Percentiles rank a stretch among this genome's conserved stretches.
These are phyloP conservation scores for Claviceps monticola DNA, from an alignment of 2,329 filamentous ascomycete genomes.

Conservation along the genomic window DNA sequence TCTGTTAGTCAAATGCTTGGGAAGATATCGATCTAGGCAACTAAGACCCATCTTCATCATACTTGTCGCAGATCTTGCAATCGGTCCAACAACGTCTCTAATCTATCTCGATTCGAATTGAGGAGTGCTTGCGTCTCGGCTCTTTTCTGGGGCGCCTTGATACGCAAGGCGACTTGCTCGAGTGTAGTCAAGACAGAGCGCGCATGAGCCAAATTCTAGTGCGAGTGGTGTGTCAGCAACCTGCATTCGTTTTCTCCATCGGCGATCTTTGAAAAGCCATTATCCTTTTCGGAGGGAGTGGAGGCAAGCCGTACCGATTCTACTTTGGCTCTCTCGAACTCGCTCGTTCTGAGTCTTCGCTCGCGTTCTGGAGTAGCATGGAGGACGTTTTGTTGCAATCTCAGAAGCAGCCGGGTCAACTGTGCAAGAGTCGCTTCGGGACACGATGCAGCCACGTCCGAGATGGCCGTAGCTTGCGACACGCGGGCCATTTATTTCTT, in stretches of 20 bases:
- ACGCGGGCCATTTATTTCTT: not conserved
- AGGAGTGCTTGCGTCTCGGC: conserved; percentile 50
- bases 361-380: conserved; percentile 46
- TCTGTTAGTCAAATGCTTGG: conserved; percentile 6
- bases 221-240: not conserved
- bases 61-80: conserved; percentile 56
- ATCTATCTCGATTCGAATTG: conserved; percentile 46
- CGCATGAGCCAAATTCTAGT: conserved; percentile 58
- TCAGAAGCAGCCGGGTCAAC: conserved; percentile 49
- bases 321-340: conserved; percentile 44
- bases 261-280: not conserved
- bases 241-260: not conserved
- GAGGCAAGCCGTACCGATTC: conserved; percentile 27
- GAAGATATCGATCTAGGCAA: not conserved
- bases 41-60: not conserved
- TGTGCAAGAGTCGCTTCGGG: conserved; percentile 26
- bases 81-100: conserved; percentile 52
- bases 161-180: conserved; percentile 51
- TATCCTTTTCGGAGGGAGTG: not conserved
- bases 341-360: conserved; percentile 42
- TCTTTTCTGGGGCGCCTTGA: conserved; percentile 44
- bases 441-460: conserved; percentile 5
- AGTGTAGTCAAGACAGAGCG: conserved; percentile 53
- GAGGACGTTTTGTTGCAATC: conserved; percentile 52
- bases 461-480: not conserved